A percentile compares a stretch with the other conserved stretches of the same genome.
Evolutionary conservation across 768 basidiomycete genomes (phyloP).

Genomic region (Hygrocybe coccinea): DNA sequence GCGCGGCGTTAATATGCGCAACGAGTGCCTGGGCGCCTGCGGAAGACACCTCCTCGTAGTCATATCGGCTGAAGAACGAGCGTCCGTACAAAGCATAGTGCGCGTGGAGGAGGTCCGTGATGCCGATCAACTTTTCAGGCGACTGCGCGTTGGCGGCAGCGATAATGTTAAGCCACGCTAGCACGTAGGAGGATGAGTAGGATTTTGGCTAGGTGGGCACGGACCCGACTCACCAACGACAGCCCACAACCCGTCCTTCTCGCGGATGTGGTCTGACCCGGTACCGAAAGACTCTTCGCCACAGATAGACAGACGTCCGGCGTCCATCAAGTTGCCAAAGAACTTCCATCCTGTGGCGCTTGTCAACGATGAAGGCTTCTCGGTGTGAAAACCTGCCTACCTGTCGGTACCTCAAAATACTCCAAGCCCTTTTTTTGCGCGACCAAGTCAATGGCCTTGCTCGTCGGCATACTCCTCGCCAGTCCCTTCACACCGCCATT

Average conservation of each 20-base stretch:
- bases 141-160: conserved; percentile 80
- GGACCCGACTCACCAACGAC: conserved; percentile 64
- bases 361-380: conserved; percentile 3
- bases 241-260: conserved; percentile 99
- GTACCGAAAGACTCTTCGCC: conserved; percentile 99
- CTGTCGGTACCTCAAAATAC: conserved; percentile 95
- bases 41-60: conserved; percentile 96
- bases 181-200: not conserved
- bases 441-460: conserved; percentile 93
- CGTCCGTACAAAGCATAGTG: conserved; percentile 94
- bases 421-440: conserved; percentile 91
- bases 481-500: conserved; percentile 89
- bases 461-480: conserved; percentile 96
- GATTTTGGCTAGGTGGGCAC: conserved; percentile 6
- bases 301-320: conserved; percentile 94
- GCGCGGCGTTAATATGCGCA: conserved; percentile 64
- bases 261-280: conserved; percentile 99
- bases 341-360: conserved; percentile 86
- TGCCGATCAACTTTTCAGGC: conserved; percentile 72
- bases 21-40: conserved; percentile 87
- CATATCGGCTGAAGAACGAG: conserved; percentile 97
- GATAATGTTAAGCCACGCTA: conserved; percentile 97
- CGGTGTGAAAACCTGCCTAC: conserved; percentile 35
- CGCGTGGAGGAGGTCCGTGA: conserved; percentile 83
- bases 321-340: conserved; percentile 99